Evolutionary conservation across 2,329 filamentous ascomycete species (phyloP).

Genomic region (Aspergillus hiratsukae): DNA sequence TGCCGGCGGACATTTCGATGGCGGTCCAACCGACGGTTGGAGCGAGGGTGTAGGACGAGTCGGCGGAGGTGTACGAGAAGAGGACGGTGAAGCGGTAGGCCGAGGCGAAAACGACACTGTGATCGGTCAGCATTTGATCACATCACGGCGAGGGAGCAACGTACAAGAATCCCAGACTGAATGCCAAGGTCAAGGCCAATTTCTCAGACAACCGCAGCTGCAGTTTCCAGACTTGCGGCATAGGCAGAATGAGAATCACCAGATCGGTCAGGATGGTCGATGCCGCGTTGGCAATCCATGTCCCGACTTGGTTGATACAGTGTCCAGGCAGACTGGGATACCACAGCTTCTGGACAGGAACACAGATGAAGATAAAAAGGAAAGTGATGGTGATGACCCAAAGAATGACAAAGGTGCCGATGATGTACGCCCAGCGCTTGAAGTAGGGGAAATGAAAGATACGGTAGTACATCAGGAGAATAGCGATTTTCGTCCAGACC

Average conservation of each 20-base stretch:
- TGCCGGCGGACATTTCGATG: conserved; percentile 27
- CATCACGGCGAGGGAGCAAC: neutral
- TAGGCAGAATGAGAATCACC: conserved; percentile 21
- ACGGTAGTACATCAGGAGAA: conserved; percentile 26
- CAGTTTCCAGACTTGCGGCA: conserved; percentile 26
- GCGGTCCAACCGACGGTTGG: conserved; percentile 26
- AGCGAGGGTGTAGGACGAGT: conserved; percentile 26
- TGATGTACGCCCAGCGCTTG: conserved; percentile 25
- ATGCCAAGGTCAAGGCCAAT: conserved; percentile 17
- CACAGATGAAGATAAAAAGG: conserved; percentile 26
- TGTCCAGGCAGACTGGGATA: conserved; percentile 21
- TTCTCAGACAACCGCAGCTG: conserved; percentile 21
- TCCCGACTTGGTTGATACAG: conserved; percentile 26
- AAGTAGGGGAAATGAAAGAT: conserved; percentile 25
- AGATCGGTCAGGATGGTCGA: conserved; percentile 23
- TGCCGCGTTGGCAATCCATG: conserved; percentile 22
- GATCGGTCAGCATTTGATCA: neutral
- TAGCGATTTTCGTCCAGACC: conserved; percentile 25
- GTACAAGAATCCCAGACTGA: conserved; percentile 23
- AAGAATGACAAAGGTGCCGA: conserved; percentile 20
- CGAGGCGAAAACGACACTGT: conserved; percentile 24
- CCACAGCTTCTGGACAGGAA: conserved; percentile 26
- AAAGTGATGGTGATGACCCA: conserved; percentile 28
- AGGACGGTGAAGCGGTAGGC: conserved; percentile 25
- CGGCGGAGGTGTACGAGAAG: conserved; percentile 18